phyloP scores from a whole-genome alignment of 345 rosid species.

The Eucalyptus pumila region DNA sequence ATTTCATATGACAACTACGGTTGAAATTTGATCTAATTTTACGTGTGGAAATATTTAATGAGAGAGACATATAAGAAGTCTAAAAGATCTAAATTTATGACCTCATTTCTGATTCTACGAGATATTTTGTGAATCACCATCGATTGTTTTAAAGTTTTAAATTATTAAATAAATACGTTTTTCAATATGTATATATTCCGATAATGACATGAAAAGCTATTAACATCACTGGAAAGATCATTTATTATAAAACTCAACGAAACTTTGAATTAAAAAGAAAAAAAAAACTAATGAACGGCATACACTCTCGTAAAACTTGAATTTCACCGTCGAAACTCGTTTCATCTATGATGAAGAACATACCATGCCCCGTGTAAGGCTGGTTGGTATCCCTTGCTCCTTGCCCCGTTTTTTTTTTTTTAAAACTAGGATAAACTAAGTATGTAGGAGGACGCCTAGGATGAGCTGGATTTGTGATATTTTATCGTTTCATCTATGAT shows the following conservation, averaged over 20 bases:
- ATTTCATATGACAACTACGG: not conserved
- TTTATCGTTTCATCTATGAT: not conserved
- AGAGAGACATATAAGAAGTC: not conserved
- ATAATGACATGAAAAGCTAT: not conserved
- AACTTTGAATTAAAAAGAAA: not conserved
- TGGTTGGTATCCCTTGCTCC: too few relatives aligned
- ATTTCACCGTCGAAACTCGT: not conserved
- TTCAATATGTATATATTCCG: not conserved
- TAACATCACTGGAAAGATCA: not conserved
- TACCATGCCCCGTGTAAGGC: too few relatives aligned
- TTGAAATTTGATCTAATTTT: not conserved
- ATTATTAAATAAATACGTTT: not conserved
- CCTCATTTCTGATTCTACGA: accelerated
- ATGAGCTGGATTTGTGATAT: not conserved
- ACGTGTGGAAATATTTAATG: not conserved
- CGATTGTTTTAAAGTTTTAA: not conserved
- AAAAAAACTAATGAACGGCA: not conserved
- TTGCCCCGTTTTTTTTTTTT: too few relatives aligned
- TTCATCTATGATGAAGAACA: too few relatives aligned
- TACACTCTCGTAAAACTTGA: not conserved
- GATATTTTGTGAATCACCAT: accelerated
- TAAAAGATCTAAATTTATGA: not conserved
- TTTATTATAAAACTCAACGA: not conserved
- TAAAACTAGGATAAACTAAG: not conserved
- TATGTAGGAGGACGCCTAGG: not conserved